These are phyloP conservation scores for Noccaea caerulescens DNA, from an alignment of 345 rosid species.

Conservation along the genomic window DNA sequence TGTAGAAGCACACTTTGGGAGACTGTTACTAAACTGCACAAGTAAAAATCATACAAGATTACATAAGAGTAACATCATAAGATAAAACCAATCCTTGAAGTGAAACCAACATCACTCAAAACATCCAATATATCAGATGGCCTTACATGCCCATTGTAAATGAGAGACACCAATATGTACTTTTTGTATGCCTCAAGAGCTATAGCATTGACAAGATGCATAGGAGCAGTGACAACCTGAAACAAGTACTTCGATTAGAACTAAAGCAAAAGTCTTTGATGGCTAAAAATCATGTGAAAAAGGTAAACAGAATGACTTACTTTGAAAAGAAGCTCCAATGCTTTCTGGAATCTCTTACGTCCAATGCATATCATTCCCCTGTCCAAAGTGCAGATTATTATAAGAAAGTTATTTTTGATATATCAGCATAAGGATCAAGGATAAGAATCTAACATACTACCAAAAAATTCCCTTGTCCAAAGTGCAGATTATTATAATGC, in stretches of 20 bases:
- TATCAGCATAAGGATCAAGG: constrained; percentile 11
- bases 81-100: constrained; percentile 19
- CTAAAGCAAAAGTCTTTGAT: constrained; percentile 10
- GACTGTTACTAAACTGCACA: constrained; percentile 69
- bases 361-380: constrained; percentile 99
- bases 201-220: constrained; percentile 75
- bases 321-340: constrained; percentile 90
- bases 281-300: constrained; percentile 21
- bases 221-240: constrained; percentile 95
- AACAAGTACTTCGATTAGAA: constrained; percentile 29
- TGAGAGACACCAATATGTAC: constrained; percentile 80
- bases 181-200: constrained; percentile 95
- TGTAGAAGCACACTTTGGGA: constrained; percentile 85
- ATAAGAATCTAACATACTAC: background rate
- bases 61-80: constrained; percentile 19
- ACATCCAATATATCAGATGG: constrained; percentile 18
- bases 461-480: background rate
- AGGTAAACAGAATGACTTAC: constrained; percentile 42
- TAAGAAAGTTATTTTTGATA: background rate
- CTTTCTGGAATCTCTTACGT: constrained; percentile 74
- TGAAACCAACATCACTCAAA: constrained; percentile 25
- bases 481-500: constrained; percentile 3
- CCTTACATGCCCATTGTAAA: constrained; percentile 78
- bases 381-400: constrained; percentile 29
- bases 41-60: constrained; percentile 33